A percentile compares a stretch with the other conserved stretches of the same genome.
phyloP scores from a whole-genome alignment of 2,329 filamentous ascomycete genomes.

The Arthroderma sp. region DNA sequence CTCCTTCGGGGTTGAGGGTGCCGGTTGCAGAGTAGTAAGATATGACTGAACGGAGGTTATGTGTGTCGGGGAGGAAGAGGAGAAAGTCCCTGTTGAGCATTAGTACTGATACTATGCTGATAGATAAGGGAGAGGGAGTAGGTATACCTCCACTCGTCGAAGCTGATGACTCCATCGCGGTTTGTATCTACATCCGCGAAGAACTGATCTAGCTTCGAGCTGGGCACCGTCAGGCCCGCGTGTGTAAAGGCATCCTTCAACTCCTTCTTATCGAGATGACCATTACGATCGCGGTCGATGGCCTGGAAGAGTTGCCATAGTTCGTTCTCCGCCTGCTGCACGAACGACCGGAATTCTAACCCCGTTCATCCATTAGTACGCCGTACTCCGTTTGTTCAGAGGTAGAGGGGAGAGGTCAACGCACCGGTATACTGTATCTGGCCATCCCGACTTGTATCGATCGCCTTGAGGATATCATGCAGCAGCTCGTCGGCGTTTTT shows the following conservation, averaged over 20 bases:
- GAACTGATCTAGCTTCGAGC: constrained; percentile 66
- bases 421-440: constrained; percentile 82
- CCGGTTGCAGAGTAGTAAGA: constrained; percentile 86
- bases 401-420: constrained; percentile 17
- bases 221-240: constrained; percentile 67
- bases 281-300: constrained; percentile 78
- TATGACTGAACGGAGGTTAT: constrained; percentile 64
- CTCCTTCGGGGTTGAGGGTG: constrained; percentile 83
- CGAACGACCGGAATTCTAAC: constrained; percentile 77
- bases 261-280: constrained; percentile 76
- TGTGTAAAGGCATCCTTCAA: constrained; percentile 64
- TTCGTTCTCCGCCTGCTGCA: constrained; percentile 75
- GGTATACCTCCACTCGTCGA: constrained; percentile 93
- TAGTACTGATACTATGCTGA: background rate
- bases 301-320: constrained; percentile 68
- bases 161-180: constrained; percentile 73
- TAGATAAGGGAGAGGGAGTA: constrained; percentile 25
- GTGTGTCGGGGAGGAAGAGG: constrained; percentile 62
- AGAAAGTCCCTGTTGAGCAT: constrained; percentile 63
- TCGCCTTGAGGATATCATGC: constrained; percentile 62
- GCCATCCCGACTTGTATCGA: constrained; percentile 79
- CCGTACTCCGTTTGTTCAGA: background rate
- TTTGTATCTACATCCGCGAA: constrained; percentile 84
- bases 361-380: background rate
- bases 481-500: constrained; percentile 88